Conservation (phyloP, 345 rosid species). For the Rubroshorea leprosula region DNA sequence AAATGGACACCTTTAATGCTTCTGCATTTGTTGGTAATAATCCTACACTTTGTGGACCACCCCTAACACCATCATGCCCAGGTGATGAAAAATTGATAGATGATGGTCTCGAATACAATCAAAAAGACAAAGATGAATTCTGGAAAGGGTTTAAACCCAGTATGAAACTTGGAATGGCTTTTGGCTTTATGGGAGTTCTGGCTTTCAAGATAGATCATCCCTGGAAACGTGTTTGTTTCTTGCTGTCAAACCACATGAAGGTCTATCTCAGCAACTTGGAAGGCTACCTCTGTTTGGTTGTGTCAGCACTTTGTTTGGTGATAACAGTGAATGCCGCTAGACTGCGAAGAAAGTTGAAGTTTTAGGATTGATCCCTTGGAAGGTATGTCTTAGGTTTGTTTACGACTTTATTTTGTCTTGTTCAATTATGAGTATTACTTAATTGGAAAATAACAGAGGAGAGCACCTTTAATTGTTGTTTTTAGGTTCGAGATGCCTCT, state of each 20-base stretch:
- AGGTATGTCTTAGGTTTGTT: not conserved
- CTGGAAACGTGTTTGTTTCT: not conserved
- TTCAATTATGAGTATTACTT: too few relatives aligned
- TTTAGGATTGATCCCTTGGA: not conserved
- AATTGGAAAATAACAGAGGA: not conserved
- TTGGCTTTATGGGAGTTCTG: not conserved
- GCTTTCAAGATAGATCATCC: not conserved
- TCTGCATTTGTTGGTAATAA: conserved; percentile 8
- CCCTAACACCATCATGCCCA: not conserved
- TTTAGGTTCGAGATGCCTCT: not conserved
- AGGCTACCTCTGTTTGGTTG: not conserved
- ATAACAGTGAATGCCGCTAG: not conserved
- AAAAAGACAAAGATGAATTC: not conserved
- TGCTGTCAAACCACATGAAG: not conserved
- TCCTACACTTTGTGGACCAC: conserved; percentile 19
- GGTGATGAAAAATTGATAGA: not conserved
- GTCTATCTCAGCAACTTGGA: not conserved
- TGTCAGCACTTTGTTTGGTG: too few relatives aligned
- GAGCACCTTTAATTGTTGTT: not conserved
- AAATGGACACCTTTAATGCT: conserved; percentile 12
- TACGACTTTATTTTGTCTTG: too few relatives aligned
- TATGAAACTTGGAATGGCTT: not conserved
- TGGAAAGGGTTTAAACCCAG: not conserved
- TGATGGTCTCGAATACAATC: not conserved
- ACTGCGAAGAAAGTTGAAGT: not conserved